A percentile compares a stretch with the other conserved stretches of the same genome.
Evolutionary conservation across 1,284 basidiomycete genomes (phyloP).

Genomic region (Fomitiporia mediterranea): DNA sequence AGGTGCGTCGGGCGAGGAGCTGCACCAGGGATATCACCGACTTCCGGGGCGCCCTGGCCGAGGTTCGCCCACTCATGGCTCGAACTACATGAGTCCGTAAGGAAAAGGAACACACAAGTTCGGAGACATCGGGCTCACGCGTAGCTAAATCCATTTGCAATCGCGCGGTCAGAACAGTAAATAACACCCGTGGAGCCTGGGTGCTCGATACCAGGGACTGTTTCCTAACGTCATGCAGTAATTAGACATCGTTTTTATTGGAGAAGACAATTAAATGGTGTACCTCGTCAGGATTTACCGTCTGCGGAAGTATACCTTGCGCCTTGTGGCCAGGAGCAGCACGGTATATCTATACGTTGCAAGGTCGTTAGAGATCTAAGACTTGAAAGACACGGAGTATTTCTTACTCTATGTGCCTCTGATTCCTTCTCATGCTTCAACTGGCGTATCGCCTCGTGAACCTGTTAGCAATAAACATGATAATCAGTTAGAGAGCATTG

Average conservation of each 20-base stretch:
- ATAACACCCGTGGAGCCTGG: constrained; percentile 77
- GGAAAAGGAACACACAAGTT: not conserved
- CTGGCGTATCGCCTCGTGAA: constrained; percentile 34
- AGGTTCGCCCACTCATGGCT: constrained; percentile 78
- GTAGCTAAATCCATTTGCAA: constrained; percentile 86
- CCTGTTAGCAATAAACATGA: constrained; percentile 7
- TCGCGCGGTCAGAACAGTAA: constrained; percentile 84
- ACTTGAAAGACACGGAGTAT: not conserved
- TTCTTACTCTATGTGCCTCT: constrained; percentile 73
- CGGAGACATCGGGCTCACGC: constrained; percentile 35
- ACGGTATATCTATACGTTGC: constrained; percentile 59
- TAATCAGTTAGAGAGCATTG: not conserved
- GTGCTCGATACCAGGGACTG: constrained; percentile 77
- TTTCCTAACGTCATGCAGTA: constrained; percentile 27
- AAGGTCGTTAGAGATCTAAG: not conserved
- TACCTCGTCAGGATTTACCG: constrained; percentile 67
- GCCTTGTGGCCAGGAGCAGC: constrained; percentile 63
- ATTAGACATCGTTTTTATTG: not conserved
- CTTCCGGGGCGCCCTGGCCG: constrained; percentile 87
- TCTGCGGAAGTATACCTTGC: constrained; percentile 59
- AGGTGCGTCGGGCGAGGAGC: constrained; percentile 63
- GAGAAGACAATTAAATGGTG: not conserved
- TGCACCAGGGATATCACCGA: constrained; percentile 77
- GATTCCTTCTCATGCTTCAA: constrained; percentile 72
- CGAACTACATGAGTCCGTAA: constrained; percentile 29